Evolutionary conservation across 2,329 filamentous ascomycete genomes (phyloP), one percentile per base, ranked within the genome.

Genomic region (Sordariomycetes sp.): DNA sequence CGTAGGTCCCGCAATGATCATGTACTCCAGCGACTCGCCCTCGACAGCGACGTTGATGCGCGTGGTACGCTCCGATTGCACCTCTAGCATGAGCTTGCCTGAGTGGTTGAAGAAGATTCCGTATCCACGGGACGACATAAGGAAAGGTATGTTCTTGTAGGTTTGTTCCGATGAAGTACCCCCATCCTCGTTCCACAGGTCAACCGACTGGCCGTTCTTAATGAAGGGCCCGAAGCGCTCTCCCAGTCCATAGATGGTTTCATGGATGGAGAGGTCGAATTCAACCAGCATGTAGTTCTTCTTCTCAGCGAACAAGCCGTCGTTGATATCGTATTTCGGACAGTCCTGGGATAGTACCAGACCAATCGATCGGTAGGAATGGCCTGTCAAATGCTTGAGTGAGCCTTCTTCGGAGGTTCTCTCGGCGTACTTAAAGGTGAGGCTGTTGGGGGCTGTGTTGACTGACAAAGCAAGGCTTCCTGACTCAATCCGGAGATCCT

Each of bases 141-240:
- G 82, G 53, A 83, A 82, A 0, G 74, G 71, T 3, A 83, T 57
- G 48, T 83, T 83, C 58, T 83, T 83, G 58, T 84, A 84, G 1
- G 78, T 32, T 12, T 82, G 78, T 36, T 82, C 78, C 42, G 72
- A 78, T 0, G 72, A 78, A 0, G 79, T 83, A 9, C 79, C 79
- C 6, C 72, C 72, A 43, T 78, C 72, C 11, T 68, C 66, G 42
- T 77, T 76, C 70, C 72, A 77, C 7, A 87, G 67, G 37, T 72
- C 64, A 9, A 87, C 60, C 9, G 68, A 66, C 53, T 87, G 82
- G 8, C 82, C 82, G 27, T 86, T 75, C 53, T 84, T 86, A 51
- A 82, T 80, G 55, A 82, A 82, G 6, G 79, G 73, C 1, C 82
- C 82, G 49, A 87, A 87, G 12, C 82, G 67, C 56, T 87, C 82